Evolutionary conservation across 1,139 yeast genomes (phyloP).

Genomic region (Yamadazyma diddensiae): DNA sequence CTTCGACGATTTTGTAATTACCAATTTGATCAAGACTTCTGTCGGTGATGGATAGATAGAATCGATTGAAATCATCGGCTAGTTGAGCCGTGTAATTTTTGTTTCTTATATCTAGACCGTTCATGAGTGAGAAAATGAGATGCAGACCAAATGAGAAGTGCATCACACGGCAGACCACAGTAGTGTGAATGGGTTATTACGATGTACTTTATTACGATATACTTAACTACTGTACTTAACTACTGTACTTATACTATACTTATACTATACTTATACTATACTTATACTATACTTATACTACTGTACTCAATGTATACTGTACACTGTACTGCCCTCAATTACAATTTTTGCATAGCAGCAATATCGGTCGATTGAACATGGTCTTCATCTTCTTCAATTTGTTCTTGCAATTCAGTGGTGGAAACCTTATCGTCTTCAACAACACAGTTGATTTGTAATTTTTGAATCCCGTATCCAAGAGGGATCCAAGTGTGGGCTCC

Average conservation of each 20-base stretch:
- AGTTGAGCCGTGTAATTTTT: constrained; percentile 24
- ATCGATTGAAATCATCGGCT: constrained; percentile 64
- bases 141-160: constrained; percentile 1
- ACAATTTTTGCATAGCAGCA: constrained; percentile 97
- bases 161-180: too few relatives aligned
- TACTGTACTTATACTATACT: too few relatives aligned
- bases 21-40: constrained; percentile 65
- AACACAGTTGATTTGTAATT: constrained; percentile 97
- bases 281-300: too few relatives aligned
- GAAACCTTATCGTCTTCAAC: constrained; percentile 96
- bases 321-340: too few relatives aligned
- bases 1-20: constrained; percentile 65
- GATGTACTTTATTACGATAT: too few relatives aligned
- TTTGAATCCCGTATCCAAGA: constrained; percentile 99
- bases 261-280: too few relatives aligned
- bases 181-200: too few relatives aligned
- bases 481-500: constrained; percentile 97
- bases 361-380: constrained; percentile 97
- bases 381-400: constrained; percentile 94
- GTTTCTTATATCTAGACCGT: constrained; percentile 3
- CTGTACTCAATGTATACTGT: too few relatives aligned
- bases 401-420: constrained; percentile 79
- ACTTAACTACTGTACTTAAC: too few relatives aligned
- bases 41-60: constrained; percentile 54
- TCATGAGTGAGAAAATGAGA: constrained; percentile 2